Evolutionary conservation across 345 rosid genomes (phyloP).

Genomic region (Geranium brycei): DNA sequence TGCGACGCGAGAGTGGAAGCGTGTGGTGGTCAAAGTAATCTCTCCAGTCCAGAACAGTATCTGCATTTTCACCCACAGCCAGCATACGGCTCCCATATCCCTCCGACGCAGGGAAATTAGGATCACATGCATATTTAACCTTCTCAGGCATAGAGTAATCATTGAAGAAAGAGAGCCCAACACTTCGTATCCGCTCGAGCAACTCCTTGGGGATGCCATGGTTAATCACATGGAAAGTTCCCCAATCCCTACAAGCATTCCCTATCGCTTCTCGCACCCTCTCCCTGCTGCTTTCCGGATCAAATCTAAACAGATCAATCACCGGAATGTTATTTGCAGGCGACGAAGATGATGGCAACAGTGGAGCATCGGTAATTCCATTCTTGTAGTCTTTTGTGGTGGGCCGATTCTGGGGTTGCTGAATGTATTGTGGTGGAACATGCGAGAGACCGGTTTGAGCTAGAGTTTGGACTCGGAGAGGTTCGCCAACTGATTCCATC

Average conservation of each 20-base stretch:
- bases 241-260: slow-evolving; percentile 65
- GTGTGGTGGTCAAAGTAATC: slow-evolving; percentile 91
- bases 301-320: slow-evolving; percentile 30
- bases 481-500: no score
- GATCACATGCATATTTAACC: slow-evolving; percentile 59
- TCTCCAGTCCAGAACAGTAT: slow-evolving; percentile 72
- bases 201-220: slow-evolving; percentile 49
- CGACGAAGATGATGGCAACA: no score
- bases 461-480: slow-evolving; percentile 37
- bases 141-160: slow-evolving; percentile 44
- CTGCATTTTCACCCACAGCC: slow-evolving; percentile 9
- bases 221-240: slow-evolving; percentile 69
- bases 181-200: slow-evolving; percentile 30
- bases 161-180: slow-evolving; percentile 45
- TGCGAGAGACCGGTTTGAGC: slow-evolving; percentile 27
- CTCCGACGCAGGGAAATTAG: slow-evolving; percentile 53
- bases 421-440: slow-evolving; percentile 62
- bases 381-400: slow-evolving; percentile 11
- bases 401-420: slow-evolving; percentile 47
- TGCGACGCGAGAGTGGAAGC: slow-evolving; percentile 60
- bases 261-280: slow-evolving; percentile 19
- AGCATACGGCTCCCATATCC: slow-evolving; percentile 86
- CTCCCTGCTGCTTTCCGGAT: neutral
- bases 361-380: slow-evolving; percentile 1
- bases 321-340: slow-evolving; percentile 27